Conservation (phyloP, 805 yeast species). For the Wickerhamiella bombiphila region DNA sequence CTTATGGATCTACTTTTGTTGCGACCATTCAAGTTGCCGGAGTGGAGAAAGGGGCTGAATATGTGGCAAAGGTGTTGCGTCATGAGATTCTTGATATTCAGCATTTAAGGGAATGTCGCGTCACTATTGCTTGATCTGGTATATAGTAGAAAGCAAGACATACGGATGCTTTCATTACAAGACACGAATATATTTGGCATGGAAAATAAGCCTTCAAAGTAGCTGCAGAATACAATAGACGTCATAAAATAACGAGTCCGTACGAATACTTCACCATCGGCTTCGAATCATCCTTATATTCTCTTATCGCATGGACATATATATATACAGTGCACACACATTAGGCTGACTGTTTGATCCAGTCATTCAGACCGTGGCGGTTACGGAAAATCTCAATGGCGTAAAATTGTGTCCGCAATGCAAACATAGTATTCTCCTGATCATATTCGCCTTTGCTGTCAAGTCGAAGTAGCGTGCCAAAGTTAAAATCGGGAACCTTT, state of each 20-base stretch:
- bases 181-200: too few relatives aligned
- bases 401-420: constrained; percentile 82
- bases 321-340: too few relatives aligned
- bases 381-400: constrained; percentile 93
- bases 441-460: constrained; percentile 58
- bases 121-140: neutral
- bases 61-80: constrained; percentile 10
- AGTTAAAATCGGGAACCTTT: constrained; percentile 75
- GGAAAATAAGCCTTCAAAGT: too few relatives aligned
- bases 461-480: constrained; percentile 84
- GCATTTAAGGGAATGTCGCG: constrained; percentile 7
- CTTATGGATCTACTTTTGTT: constrained; percentile 18
- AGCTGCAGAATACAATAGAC: too few relatives aligned
- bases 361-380: constrained; percentile 78
- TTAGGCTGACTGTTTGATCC: constrained; percentile 38
- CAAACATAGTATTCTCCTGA: constrained; percentile 75
- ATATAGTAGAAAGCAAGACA: too few relatives aligned
- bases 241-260: too few relatives aligned
- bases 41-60: constrained; percentile 11
- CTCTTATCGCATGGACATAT: too few relatives aligned
- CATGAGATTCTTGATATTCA: constrained; percentile 10
- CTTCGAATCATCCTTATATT: too few relatives aligned
- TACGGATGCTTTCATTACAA: too few relatives aligned
- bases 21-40: constrained; percentile 12
- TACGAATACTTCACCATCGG: too few relatives aligned